Base-by-base conservation (phyloP, 805 yeast species). In the Ogataea glucozyma region DNA sequence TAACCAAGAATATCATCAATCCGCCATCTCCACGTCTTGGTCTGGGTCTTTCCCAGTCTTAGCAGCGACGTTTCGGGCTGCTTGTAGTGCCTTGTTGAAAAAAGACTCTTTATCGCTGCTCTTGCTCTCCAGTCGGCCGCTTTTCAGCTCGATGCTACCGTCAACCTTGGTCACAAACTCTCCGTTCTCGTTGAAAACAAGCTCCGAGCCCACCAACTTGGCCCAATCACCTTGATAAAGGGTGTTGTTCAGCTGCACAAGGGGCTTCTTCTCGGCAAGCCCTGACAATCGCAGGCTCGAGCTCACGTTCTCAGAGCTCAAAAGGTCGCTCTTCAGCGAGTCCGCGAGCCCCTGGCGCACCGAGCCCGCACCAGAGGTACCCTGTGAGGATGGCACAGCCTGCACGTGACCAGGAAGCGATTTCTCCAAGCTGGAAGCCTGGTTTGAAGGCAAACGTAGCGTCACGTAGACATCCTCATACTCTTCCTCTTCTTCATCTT, bases 161-260 rank as follows among this genome's bases (percentile, higher is more conserved):
- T 57, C 58, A 4, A 62, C 61, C 17, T 56, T 54, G 12, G 65
- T 58, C 4, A 66, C 41, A 24, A 52, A 59, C 20, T 64, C 61
- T 1, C 69, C 71, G 39, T 57, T 58, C 37, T 66, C 71, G 41
- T 66, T 60, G 48, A 65, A 64, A 1, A 65, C 60, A 31, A 66
- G 38, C 39, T 66, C 97, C 0, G 95, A 85, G 0, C 98, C 98
- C 1, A 87, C 82, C 3, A 88, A 63, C 41, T 76, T 76, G 31
- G 74, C 71, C 97, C 97, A 90, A 17, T 71, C 66, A 2, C 95
- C 93, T 61, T 80, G 78, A 59, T 79, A 88, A 4, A 87, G 63
- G 27, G 74, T 70, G 39, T 75, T 73, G 30, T 83, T 83, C 11
- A 80, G 65, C 52, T 76, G 79, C 32, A 82, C 70, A 16, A 81